Base-by-base conservation (phyloP, 2,329 filamentous ascomycete species). In the Alternaria incomplexa region DNA sequence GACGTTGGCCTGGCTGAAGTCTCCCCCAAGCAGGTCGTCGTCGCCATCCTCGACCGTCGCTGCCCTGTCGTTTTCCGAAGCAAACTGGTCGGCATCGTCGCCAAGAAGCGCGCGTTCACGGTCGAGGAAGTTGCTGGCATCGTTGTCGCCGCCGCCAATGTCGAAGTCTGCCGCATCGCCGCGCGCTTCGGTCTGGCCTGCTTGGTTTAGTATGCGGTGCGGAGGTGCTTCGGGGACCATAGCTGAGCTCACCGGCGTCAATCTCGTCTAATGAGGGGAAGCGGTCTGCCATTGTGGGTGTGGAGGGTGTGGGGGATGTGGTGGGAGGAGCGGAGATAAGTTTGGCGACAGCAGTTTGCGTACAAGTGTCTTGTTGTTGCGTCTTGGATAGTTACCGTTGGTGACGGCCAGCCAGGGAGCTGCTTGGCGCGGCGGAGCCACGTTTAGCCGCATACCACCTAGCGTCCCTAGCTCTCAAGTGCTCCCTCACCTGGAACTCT, bases 21-120 rank as follows among this genome's bases (percentile, higher is more conserved):
- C 86, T 67, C 85, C 90, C 52, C 88, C 89, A 55, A 94, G 86
- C 62, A 97, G 84, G 75, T 96, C 89, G 69, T 92, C 91, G 67
- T 90, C 89, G 57, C 83, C 82, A 48, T 88, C 84, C 72, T 91
- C 89, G 68, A 86, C 87, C 44, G 88, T 88, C 60, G 86, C 86
- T 62, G 86, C 84, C 78, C 84, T 84, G 80, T 97, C 93, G 76
- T 90, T 89, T 64, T 89, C 86, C 30, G 92, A 91, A 67, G 91
- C 86, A 81, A 99, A 99, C 83, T 94, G 92, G 73, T 93, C 88
- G 64, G 96, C 96, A 80, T 98, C 96, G 67, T 97, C 96, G 69
- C 96, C 96, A 8, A 99, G 89, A 17, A 91, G 82, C 65, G 93
- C 96, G 77, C 93, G 93, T 84, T 99, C 96, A 71, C 95, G 92